Evolutionary conservation across 1,284 basidiomycete species (phyloP).

Genomic region (Exobasidium rhododendri): DNA sequence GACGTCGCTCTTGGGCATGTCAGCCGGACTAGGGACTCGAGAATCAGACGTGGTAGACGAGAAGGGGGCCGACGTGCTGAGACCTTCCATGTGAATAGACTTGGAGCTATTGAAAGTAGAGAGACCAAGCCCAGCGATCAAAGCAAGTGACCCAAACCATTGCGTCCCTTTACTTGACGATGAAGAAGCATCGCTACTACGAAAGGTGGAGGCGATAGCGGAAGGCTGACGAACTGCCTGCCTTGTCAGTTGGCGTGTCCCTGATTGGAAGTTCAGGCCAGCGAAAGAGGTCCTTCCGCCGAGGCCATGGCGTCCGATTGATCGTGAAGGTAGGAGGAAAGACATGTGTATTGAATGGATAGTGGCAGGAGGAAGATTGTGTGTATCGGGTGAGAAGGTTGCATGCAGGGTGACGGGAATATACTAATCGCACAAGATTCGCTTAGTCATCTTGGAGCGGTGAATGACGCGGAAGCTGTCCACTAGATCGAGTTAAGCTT

Average conservation of each 20-base stretch:
- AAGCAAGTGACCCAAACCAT: neutral
- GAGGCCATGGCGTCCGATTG: neutral
- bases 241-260: neutral
- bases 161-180: neutral
- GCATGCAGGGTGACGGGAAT: too few species aligned
- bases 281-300: neutral
- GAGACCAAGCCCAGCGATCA: neutral
- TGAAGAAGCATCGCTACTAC: neutral
- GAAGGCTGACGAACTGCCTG: neutral
- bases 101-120: neutral
- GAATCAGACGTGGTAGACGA: neutral
- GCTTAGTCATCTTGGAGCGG: too few species aligned
- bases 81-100: neutral
- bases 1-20: slow-evolving; percentile 65
- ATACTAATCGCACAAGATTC: too few species aligned
- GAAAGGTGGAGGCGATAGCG: neutral
- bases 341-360: neutral
- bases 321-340: neutral
- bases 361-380: neutral
- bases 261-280: neutral
- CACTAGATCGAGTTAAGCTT: too few species aligned
- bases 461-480: too few species aligned
- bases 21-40: neutral
- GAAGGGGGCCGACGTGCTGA: neutral
- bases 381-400: too few species aligned